phyloP scores from a whole-genome alignment of 1,284 basidiomycete species.

The Gymnopus androsaceus region DNA sequence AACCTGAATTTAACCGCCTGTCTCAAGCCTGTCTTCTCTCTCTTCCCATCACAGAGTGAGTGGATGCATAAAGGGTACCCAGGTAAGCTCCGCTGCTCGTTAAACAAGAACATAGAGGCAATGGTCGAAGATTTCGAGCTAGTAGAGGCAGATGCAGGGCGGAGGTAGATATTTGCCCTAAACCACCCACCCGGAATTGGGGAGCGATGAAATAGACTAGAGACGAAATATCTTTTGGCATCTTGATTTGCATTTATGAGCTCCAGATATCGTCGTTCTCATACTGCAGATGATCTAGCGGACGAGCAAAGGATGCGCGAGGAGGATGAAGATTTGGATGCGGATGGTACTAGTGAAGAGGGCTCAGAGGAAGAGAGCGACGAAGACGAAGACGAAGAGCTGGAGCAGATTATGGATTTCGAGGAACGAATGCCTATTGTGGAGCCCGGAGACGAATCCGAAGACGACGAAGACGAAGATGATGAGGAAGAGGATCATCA shows the following conservation, averaged over 20 bases:
- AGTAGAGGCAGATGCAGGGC: no score
- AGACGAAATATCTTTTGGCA: no score
- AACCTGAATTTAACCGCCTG: no score
- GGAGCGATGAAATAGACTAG: slow-evolving; percentile 50
- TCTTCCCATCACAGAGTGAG: no score
- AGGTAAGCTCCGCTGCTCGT: no score
- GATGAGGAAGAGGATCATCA: slow-evolving; percentile 31
- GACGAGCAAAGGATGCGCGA: slow-evolving; percentile 51
- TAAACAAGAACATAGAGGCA: no score
- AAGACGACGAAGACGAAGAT: slow-evolving; percentile 38
- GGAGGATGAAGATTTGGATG: slow-evolving; percentile 53
- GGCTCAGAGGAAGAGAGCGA: slow-evolving; percentile 31
- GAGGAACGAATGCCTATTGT: slow-evolving; percentile 40
- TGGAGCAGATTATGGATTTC: slow-evolving; percentile 36
- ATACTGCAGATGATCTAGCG: slow-evolving; percentile 69
- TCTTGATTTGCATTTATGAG: no score
- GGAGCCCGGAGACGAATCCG: slow-evolving; percentile 38
- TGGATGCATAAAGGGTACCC: no score
- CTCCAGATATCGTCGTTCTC: slow-evolving; percentile 44
- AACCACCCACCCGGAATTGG: slow-evolving; percentile 76
- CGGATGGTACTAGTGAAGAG: slow-evolving; percentile 27
- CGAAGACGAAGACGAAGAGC: slow-evolving; percentile 29
- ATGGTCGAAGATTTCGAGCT: no score
- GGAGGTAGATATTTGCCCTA: no score
- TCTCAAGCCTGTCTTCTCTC: no score